phyloP scores from a whole-genome alignment of 306 rosid species.

The Glycine tomentella region DNA sequence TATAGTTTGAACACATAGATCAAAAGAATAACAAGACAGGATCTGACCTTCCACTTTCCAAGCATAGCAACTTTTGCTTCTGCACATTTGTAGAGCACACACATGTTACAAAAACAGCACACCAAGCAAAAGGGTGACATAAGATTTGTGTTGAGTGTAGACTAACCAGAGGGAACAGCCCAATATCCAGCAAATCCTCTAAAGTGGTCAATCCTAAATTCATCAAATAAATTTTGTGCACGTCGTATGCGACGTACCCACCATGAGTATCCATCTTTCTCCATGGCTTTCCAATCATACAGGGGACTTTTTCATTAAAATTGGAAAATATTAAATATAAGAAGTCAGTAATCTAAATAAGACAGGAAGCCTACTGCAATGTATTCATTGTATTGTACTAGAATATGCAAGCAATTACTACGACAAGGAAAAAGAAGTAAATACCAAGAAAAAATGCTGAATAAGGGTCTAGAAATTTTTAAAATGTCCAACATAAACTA shows the following conservation, averaged over 20 bases:
- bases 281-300: conserved; percentile 97
- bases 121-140: conserved; percentile 44
- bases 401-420: conserved; percentile 11
- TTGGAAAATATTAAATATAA: conserved; percentile 22
- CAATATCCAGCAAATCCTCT: conserved; percentile 95
- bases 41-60: conserved; percentile 93
- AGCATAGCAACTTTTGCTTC: conserved; percentile 88
- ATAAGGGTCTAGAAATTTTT: conserved; percentile 2
- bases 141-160: conserved; percentile 11
- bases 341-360: conserved; percentile 43
- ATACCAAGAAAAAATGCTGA: conserved; percentile 21
- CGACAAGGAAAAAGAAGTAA: conserved; percentile 1
- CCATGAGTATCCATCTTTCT: conserved; percentile 93
- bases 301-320: conserved; percentile 74
- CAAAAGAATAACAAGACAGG: conserved; percentile 39
- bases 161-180: conserved; percentile 95
- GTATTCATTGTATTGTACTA: background rate
- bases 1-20: conserved; percentile 42
- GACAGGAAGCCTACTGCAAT: conserved; percentile 18
- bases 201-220: conserved; percentile 94
- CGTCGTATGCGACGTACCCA: conserved; percentile 87
- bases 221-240: conserved; percentile 83
- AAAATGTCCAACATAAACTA: background rate
- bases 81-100: conserved; percentile 53
- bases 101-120: conserved; percentile 45